Base-by-base conservation (phyloP, 1,139 yeast genomes). In the Debaryomyces sp. region DNA sequence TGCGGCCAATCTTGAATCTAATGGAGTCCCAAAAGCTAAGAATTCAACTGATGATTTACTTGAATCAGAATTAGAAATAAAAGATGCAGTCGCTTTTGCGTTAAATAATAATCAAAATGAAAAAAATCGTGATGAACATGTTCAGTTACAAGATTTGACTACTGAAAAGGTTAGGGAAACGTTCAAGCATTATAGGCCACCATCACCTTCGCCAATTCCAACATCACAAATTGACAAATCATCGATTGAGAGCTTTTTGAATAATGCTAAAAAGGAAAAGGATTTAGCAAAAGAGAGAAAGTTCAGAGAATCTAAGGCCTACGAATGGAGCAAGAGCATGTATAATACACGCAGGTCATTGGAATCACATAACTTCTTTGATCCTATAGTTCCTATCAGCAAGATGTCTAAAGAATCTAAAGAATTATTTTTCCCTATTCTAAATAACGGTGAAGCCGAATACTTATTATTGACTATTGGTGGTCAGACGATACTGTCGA, bases 281-380 rank as follows among this genome's bases (percentile, higher is more conserved):
- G 73, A 73, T 24, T 46, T 57, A 18, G 70, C 68, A 13, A 77
- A 75, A 29, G 81, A 80, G 49, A 72, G 70, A 35, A 59, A 69
- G 44, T 79, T 80, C 56, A 71, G 83, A 41, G 79, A 78, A 46
- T 60, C 71, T 34, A 73, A 75, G 43, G 85, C 87, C 0, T 81
- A 68, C 55, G 86, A 82, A 47, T 81, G 84, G 81, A 71, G 79
- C 45, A 66, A 60, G 37, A 66, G 70, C 38, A 63, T 68, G 54
- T 54, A 59, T 15, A 60, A 64, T 15, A 58, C 68, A 18, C 73
- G 80, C 6, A 64, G 78, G 30, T 65, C 81, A 0, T 56, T 82
- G 21, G 80, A 70, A 30, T 57, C 69, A 21, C 64, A 70, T 3
- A 80, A 80, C 53, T 82, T 82, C 55, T 84, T 83, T 63, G 72